phyloP scores from a whole-genome alignment of 306 rosid genomes.

The Vigna hirtella region DNA sequence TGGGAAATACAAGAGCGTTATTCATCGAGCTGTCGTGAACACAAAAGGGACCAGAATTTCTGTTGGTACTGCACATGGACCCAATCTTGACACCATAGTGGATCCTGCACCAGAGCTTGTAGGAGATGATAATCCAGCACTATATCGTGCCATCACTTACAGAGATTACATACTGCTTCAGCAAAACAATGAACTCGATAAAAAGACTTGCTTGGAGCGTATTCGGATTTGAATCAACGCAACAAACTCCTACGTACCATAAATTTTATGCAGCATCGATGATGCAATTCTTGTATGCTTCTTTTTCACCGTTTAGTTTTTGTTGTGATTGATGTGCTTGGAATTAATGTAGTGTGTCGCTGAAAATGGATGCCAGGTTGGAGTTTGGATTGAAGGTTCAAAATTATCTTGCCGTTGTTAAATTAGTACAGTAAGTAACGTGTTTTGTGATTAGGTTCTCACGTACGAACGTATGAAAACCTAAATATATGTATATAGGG shows the following conservation, averaged over 20 bases:
- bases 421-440: no score
- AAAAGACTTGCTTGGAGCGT: constrained; percentile 54
- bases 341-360: no score
- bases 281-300: neutral
- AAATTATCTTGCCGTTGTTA: no score
- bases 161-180: constrained; percentile 54
- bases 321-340: no score
- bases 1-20: constrained; percentile 69
- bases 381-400: no score
- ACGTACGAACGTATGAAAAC: no score
- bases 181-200: constrained; percentile 45
- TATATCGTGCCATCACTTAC: constrained; percentile 53
- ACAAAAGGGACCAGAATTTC: constrained; percentile 56
- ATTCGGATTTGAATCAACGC: constrained; percentile 42
- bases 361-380: no score
- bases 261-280: neutral
- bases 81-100: constrained; percentile 53
- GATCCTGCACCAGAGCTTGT: constrained; percentile 51
- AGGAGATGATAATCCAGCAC: constrained; percentile 17
- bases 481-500: no score
- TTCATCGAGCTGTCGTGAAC: constrained; percentile 67
- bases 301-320: neutral
- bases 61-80: constrained; percentile 59
- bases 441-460: no score
- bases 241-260: neutral